Evolutionary conservation across 2,329 filamentous ascomycete genomes (phyloP), one percentile per base, ranked within the genome.

Genomic region (Sporothrix euskadiensis): DNA sequence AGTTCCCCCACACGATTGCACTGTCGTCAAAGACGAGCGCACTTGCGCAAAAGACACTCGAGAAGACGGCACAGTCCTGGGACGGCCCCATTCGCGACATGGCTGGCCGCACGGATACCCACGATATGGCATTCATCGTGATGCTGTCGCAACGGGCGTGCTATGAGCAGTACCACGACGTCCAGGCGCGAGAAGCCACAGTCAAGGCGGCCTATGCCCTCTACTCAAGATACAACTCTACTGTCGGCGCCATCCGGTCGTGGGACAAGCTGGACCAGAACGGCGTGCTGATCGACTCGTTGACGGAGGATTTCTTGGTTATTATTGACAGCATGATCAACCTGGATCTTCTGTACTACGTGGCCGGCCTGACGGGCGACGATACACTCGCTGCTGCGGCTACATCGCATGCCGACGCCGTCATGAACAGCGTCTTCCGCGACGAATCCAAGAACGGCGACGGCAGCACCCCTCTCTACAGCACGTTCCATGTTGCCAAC

Each of bases 111-210:
- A 86, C 81, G 4, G 85, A 87, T 71, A 88, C 86, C 0, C 86
- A 88, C 72, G 86, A 88, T 68, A 83, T 88, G 79, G 85, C 84
- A 0, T 88, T 88, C 75, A 87, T 88, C 76, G 84, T 88, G 3
- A 82, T 85, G 30, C 85, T 85, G 0, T 83, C 83, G 0, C 79
- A 86, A 70, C 84, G 83, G 52, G 83, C 83, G 16, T 81, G 84
- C 4, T 88, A 85, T 83, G 84, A 86, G 52, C 78, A 86, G 68
- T 65, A 63, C 16, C 54, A 73, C 54, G 74, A 74, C 32, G 10
- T 12, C 10, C 35, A 80, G n/a, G 84, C 83, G n/a, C 75, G 84
- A 0, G 77, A 81, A 0, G 81, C 81, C 4, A 79, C 86, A 2
- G 74, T 84, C 0, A 81, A 80, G 7, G 85, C 85, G 0, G 85